phyloP scores from a whole-genome alignment of 2,329 filamentous ascomycete genomes.

The Pseudocercospora musae region DNA sequence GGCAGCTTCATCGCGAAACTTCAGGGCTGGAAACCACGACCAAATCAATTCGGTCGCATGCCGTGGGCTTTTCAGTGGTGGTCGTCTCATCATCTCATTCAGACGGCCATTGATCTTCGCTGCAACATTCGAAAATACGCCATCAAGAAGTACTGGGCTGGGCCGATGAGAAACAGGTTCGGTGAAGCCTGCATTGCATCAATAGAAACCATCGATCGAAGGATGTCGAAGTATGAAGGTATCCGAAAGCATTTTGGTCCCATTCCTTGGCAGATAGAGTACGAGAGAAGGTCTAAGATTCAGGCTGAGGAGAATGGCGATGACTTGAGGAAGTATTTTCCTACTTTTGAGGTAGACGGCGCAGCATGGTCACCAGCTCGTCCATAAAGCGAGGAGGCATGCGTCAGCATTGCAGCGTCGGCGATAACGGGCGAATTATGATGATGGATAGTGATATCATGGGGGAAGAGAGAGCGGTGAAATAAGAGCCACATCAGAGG shows the following conservation, averaged over 20 bases:
- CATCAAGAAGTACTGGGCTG: not conserved
- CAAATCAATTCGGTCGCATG: not conserved
- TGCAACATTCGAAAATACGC: not conserved
- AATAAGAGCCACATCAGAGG: not conserved
- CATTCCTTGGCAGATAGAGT: conserved; percentile 3
- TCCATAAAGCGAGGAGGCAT: not conserved
- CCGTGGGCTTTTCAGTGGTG: not conserved
- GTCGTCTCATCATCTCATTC: not conserved
- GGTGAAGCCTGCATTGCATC: not conserved
- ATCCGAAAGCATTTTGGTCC: not conserved
- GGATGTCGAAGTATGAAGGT: not conserved
- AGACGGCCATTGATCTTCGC: not conserved
- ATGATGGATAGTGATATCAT: not conserved
- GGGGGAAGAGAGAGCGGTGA: not conserved
- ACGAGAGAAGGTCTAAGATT: not conserved
- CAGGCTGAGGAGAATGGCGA: not conserved
- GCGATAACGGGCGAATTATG: not conserved
- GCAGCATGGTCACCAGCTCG: not conserved
- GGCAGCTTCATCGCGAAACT: not conserved
- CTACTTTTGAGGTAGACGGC: not conserved
- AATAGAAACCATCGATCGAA: not conserved
- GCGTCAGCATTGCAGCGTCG: not conserved
- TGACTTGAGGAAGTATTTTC: not conserved
- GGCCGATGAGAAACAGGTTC: not conserved
- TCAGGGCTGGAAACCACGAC: not conserved